Evolutionary conservation across 2,329 filamentous ascomycete species (phyloP).

Genomic region (Colletotrichum eleusines): DNA sequence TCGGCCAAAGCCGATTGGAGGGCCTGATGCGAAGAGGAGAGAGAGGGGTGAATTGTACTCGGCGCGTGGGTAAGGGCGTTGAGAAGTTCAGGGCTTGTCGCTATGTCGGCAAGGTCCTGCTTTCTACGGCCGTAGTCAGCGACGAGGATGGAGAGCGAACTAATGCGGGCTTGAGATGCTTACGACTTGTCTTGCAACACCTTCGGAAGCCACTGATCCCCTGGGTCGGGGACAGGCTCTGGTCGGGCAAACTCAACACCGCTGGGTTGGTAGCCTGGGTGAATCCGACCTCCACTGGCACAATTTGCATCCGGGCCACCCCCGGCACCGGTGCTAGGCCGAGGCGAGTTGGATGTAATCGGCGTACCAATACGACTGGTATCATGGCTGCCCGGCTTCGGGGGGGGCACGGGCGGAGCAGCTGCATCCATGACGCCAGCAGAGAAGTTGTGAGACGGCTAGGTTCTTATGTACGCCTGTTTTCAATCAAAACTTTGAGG

Average conservation of each 20-base stretch:
- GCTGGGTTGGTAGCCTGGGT: background rate
- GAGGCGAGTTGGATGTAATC: slow-evolving; percentile 58
- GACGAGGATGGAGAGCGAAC: slow-evolving; percentile 23
- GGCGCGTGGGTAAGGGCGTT: slow-evolving; percentile 78
- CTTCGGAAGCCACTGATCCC: slow-evolving; percentile 83
- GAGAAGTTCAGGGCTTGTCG: slow-evolving; percentile 75
- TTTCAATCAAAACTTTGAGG: background rate
- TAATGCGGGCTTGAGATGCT: slow-evolving; percentile 49
- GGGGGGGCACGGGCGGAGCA: slow-evolving; percentile 75
- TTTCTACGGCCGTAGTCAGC: slow-evolving; percentile 66
- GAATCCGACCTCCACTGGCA: slow-evolving; percentile 31
- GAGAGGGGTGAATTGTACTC: slow-evolving; percentile 77
- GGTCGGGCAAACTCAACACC: slow-evolving; percentile 43
- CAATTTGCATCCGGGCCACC: slow-evolving; percentile 38
- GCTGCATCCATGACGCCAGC: slow-evolving; percentile 37
- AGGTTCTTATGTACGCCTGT: background rate
- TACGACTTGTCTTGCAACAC: slow-evolving; percentile 85
- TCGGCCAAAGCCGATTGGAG: slow-evolving; percentile 75
- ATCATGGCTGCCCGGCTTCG: slow-evolving; percentile 78
- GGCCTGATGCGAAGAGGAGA: slow-evolving; percentile 72
- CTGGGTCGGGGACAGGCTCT: slow-evolving; percentile 65
- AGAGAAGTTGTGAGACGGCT: too few species aligned
- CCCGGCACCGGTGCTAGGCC: slow-evolving; percentile 1
- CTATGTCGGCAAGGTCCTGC: slow-evolving; percentile 79
- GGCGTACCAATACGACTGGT: slow-evolving; percentile 76